These are phyloP conservation scores for Cyathus striatus DNA, from an alignment of 768 basidiomycete species.

Conservation along the genomic window DNA sequence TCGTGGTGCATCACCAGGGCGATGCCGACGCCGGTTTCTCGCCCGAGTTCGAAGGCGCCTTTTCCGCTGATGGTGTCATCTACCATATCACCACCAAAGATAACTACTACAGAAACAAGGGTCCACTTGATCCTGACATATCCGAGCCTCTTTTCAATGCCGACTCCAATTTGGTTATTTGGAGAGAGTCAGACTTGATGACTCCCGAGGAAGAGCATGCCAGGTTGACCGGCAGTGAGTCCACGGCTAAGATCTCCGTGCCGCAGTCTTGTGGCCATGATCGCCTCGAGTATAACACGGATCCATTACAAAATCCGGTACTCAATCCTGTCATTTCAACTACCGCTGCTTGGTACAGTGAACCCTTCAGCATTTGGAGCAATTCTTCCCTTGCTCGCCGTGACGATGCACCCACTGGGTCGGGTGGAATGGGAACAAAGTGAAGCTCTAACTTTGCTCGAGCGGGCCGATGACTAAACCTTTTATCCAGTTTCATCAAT, in stretches of 20 bases:
- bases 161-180: slow-evolving; percentile 62
- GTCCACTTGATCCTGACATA: slow-evolving; percentile 49
- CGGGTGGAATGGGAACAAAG: slow-evolving; percentile 49
- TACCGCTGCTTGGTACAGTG: slow-evolving; percentile 39
- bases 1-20: slow-evolving; percentile 66
- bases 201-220: slow-evolving; percentile 42
- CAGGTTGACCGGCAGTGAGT: slow-evolving; percentile 19
- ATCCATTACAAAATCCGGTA: slow-evolving; percentile 48
- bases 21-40: slow-evolving; percentile 38
- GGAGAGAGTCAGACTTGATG: slow-evolving; percentile 69
- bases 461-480: no score
- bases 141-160: slow-evolving; percentile 29
- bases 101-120: slow-evolving; percentile 62
- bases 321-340: neutral
- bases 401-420: slow-evolving; percentile 52
- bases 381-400: slow-evolving; percentile 36
- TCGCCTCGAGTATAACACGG: slow-evolving; percentile 57
- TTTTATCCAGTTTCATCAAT: slow-evolving; percentile 54
- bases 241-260: slow-evolving; percentile 10
- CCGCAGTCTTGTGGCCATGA: slow-evolving; percentile 68
- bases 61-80: slow-evolving; percentile 59
- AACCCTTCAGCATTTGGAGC: slow-evolving; percentile 29
- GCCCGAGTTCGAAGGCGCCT: slow-evolving; percentile 72
- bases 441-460: no score
- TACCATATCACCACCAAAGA: slow-evolving; percentile 71